phyloP scores from a whole-genome alignment of 441 rosid genomes.

The Geranium incanum region DNA sequence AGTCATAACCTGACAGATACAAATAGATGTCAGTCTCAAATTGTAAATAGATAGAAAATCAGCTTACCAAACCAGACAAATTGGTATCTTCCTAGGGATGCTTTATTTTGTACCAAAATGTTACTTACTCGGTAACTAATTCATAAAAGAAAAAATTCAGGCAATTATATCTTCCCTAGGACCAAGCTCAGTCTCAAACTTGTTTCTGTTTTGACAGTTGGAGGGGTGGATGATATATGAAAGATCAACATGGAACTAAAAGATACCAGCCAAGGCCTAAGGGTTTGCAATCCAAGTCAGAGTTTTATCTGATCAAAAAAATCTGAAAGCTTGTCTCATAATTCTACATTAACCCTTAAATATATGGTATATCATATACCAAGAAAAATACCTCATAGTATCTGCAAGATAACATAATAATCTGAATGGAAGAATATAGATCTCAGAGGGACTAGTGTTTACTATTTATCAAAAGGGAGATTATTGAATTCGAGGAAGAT shows the following conservation, averaged over 20 bases:
- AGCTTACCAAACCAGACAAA: background rate
- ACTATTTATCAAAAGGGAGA: background rate
- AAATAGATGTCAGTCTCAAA: constrained; percentile 10
- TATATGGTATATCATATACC: background rate
- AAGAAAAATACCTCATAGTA: background rate
- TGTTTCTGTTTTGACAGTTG: background rate
- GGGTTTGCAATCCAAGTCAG: background rate
- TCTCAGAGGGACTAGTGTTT: background rate
- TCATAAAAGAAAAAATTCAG: background rate
- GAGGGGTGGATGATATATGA: background rate
- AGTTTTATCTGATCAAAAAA: background rate
- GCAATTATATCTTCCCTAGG: background rate
- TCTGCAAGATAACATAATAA: background rate
- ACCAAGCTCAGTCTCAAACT: background rate
- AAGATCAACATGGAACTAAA: background rate
- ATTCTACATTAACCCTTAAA: background rate
- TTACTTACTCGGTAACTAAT: background rate
- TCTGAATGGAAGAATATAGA: background rate
- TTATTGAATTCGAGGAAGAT: background rate
- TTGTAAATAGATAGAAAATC: background rate
- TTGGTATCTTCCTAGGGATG: background rate
- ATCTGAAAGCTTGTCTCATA: background rate
- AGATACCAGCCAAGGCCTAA: background rate
- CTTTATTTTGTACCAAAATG: background rate
- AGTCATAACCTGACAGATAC: constrained; percentile 49